These are phyloP conservation scores for Vitis hybrid DNA, from an alignment of 177 flowering plant genomes.

Conservation along the genomic window DNA sequence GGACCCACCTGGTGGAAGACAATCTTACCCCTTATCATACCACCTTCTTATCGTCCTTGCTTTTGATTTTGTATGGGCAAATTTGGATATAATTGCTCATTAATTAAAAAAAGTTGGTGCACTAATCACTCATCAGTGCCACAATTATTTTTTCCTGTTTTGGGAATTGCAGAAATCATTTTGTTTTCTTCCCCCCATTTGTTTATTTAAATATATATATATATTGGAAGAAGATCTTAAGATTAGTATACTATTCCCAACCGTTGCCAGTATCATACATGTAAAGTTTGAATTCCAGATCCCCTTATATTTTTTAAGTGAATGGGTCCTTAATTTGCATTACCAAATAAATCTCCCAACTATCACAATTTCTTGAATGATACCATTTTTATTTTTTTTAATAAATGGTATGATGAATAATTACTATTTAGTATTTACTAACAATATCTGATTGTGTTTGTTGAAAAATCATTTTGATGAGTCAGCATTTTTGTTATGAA, in stretches of 20 bases:
- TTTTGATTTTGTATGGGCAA: not conserved
- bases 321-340: no score
- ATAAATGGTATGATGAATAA: not conserved
- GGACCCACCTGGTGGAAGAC: no score
- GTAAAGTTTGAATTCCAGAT: no score
- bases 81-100: not conserved
- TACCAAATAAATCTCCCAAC: no score
- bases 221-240: not conserved
- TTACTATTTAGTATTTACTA: not conserved
- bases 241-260: no score
- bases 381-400: not conserved
- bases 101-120: slow-evolving; percentile 8
- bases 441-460: not conserved
- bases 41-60: not conserved
- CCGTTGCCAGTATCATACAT: no score
- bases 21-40: no score
- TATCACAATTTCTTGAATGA: no score
- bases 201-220: not conserved
- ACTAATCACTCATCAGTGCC: slow-evolving; percentile 27
- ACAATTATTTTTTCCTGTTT: slow-evolving; percentile 24
- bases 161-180: slow-evolving; percentile 25
- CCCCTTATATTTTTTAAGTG: no score
- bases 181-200: not conserved
- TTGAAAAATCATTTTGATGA: not conserved
- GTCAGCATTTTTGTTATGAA: no score